Conservation (phyloP, 805 yeast genomes). For the Candida montana region DNA sequence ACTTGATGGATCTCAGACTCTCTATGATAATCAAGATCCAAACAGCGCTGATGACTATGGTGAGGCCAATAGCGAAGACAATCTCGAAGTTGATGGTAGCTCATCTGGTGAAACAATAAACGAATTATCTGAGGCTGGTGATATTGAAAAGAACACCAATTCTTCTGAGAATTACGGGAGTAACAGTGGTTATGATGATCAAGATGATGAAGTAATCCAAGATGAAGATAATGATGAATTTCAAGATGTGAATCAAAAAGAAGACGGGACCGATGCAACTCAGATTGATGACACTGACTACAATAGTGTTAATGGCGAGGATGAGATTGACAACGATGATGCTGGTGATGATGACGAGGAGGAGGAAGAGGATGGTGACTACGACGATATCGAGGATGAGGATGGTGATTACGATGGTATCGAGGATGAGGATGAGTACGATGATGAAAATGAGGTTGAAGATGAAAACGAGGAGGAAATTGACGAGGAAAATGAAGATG, state of each 20-base stretch:
- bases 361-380: constrained; percentile 1
- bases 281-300: too few species aligned
- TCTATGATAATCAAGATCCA: too few species aligned
- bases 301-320: constrained; percentile 1
- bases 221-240: background rate
- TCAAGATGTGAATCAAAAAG: background rate
- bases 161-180: too few species aligned
- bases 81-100: too few species aligned
- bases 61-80: too few species aligned
- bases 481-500: background rate
- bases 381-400: background rate
- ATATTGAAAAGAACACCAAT: too few species aligned
- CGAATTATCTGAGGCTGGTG: too few species aligned
- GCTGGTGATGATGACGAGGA: background rate
- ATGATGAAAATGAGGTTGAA: background rate
- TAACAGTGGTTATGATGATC: background rate
- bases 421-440: background rate
- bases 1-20: too few species aligned
- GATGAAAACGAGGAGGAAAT: background rate
- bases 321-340: constrained; percentile 1
- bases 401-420: background rate
- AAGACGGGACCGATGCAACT: background rate
- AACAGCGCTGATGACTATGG: too few species aligned
- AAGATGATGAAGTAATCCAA: background rate
- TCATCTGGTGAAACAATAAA: too few species aligned